phyloP scores from a whole-genome alignment of 2,329 filamentous ascomycete genomes.

The Endoconidiophora polonica region DNA sequence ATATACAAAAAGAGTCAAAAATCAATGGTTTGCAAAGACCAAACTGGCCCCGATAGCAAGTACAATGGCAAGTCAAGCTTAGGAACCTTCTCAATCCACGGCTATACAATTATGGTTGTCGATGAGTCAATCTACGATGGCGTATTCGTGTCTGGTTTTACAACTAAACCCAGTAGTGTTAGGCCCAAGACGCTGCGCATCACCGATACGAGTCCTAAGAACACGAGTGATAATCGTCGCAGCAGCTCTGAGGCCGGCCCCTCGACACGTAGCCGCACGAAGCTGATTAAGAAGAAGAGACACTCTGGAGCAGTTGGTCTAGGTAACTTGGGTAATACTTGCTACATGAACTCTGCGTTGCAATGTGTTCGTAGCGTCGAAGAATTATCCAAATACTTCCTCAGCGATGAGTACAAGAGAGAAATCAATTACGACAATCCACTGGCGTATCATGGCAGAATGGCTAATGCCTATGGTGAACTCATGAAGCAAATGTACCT shows the following conservation, averaged over 20 bases:
- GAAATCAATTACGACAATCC: slow-evolving; percentile 80
- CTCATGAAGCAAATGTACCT: slow-evolving; percentile 67
- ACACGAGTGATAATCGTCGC: slow-evolving; percentile 35
- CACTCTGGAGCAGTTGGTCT: slow-evolving; percentile 66
- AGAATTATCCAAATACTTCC: slow-evolving; percentile 83
- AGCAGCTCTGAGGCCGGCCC: slow-evolving; percentile 45
- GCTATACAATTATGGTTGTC: slow-evolving; percentile 62
- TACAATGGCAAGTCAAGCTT: slow-evolving; percentile 62
- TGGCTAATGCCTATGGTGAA: slow-evolving; percentile 68
- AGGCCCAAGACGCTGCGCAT: slow-evolving; percentile 13
- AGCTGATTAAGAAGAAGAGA: slow-evolving; percentile 52
- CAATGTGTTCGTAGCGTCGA: slow-evolving; percentile 90
- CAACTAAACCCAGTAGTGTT: not conserved
- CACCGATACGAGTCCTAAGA: slow-evolving; percentile 5
- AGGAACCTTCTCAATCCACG: slow-evolving; percentile 48
- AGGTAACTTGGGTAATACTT: slow-evolving; percentile 87
- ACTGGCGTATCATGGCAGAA: slow-evolving; percentile 67
- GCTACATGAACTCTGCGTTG: slow-evolving; percentile 96
- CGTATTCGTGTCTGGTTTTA: slow-evolving; percentile 28
- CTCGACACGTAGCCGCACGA: slow-evolving; percentile 54
- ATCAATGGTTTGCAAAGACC: slow-evolving; percentile 31
- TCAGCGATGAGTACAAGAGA: slow-evolving; percentile 53
- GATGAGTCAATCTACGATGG: slow-evolving; percentile 57
- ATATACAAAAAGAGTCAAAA: slow-evolving; percentile 12
- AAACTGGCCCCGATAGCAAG: slow-evolving; percentile 48